Conservation (phyloP, 2,329 filamentous ascomycete genomes). For the Trichophyton simii region DNA sequence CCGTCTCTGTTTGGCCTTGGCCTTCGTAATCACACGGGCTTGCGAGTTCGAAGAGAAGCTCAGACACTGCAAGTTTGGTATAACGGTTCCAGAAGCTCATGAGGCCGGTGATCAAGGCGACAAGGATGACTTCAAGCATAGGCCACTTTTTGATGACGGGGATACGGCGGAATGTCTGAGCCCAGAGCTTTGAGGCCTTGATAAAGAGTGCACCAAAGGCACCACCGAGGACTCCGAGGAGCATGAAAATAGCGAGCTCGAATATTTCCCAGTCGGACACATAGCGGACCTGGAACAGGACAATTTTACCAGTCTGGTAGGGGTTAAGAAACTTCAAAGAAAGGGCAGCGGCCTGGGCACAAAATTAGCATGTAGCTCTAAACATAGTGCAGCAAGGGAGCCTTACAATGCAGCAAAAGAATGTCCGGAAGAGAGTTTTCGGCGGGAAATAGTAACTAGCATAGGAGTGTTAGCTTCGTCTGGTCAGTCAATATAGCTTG, state of each 20-base stretch:
- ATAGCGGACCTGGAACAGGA: conserved; percentile 90
- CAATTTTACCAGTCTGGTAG: conserved; percentile 91
- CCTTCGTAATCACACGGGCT: conserved; percentile 64
- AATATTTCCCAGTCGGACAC: conserved; percentile 86
- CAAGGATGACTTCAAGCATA: conserved; percentile 73
- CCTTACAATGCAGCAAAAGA: conserved; percentile 87
- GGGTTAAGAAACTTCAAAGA: conserved; percentile 92
- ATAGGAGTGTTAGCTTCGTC: neutral
- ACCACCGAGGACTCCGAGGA: conserved; percentile 78
- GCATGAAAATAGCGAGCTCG: conserved; percentile 70
- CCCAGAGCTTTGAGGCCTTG: conserved; percentile 87
- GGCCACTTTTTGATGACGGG: conserved; percentile 68
- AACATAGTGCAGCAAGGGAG: neutral
- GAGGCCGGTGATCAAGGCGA: conserved; percentile 71
- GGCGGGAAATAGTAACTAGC: conserved; percentile 85
- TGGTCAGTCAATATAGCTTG: neutral
- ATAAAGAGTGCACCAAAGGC: conserved; percentile 84
- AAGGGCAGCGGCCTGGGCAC: conserved; percentile 51
- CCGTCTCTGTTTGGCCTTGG: conserved; percentile 48
- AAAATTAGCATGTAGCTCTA: neutral
- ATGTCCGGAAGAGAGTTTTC: conserved; percentile 92
- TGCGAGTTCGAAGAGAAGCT: conserved; percentile 79
- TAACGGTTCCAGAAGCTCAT: conserved; percentile 88
- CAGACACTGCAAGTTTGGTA: conserved; percentile 78
- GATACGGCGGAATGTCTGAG: conserved; percentile 72